These are phyloP conservation scores for Pichia sp. DNA, from an alignment of 1,139 yeast species.

Conservation along the genomic window DNA sequence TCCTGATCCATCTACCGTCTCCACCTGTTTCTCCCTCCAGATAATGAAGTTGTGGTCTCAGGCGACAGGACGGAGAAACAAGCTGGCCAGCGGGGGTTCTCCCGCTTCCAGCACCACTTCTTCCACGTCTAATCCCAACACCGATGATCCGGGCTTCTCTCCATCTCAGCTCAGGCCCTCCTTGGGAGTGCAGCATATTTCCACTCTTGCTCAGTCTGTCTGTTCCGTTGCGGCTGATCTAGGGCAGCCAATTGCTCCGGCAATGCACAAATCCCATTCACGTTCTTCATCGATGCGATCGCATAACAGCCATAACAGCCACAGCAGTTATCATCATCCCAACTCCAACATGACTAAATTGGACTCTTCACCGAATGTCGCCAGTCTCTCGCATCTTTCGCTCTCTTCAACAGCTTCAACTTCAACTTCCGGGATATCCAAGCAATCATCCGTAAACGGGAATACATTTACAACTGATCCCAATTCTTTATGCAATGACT, in stretches of 20 bases:
- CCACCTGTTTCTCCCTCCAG: too few species aligned
- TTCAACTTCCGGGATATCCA: background rate
- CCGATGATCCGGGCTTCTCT: too few species aligned
- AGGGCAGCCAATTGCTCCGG: background rate
- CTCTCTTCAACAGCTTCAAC: constrained; percentile 3
- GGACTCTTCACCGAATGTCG: constrained; percentile 1
- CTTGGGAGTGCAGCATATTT: too few species aligned
- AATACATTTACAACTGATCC: background rate
- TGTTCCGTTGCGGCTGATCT: background rate
- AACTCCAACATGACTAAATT: background rate
- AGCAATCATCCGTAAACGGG: background rate
- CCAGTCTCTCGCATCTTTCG: constrained; percentile 1
- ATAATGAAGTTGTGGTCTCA: too few species aligned
- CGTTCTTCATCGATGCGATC: constrained; percentile 8
- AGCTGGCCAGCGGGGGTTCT: too few species aligned
- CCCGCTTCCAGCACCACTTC: too few species aligned
- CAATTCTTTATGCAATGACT: constrained; percentile 1
- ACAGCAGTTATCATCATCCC: background rate
- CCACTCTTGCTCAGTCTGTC: background rate
- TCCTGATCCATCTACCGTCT: too few species aligned
- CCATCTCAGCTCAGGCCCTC: too few species aligned
- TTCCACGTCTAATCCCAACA: too few species aligned
- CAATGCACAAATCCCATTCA: constrained; percentile 7
- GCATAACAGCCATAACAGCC: constrained; percentile 18
- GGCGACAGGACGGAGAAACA: too few species aligned